Conservation (phyloP, 345 rosid species). For the Murraya paniculata region DNA sequence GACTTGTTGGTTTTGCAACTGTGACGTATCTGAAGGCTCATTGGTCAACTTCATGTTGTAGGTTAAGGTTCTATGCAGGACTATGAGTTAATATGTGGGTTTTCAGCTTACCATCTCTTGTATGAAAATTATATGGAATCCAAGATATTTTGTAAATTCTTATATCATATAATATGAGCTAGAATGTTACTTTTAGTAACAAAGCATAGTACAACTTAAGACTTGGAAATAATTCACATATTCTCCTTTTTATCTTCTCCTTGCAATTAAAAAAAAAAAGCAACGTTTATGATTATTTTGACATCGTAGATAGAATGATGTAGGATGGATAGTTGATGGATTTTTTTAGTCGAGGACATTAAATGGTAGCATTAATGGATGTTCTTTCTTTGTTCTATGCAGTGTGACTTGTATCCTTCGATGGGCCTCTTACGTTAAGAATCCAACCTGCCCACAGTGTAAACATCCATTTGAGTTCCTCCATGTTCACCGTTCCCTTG, state of each 20-base stretch:
- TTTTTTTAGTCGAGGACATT: neutral
- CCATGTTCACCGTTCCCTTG: slow-evolving; percentile 75
- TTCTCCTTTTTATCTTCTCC: neutral
- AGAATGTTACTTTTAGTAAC: neutral
- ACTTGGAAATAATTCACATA: neutral
- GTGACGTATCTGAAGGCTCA: too few relatives aligned
- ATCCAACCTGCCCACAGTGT: slow-evolving; percentile 87
- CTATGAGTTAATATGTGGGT: neutral
- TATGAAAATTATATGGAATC: neutral
- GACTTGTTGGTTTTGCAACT: too few relatives aligned
- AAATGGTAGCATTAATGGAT: neutral
- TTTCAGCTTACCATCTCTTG: neutral
- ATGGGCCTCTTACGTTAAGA: slow-evolving; percentile 76
- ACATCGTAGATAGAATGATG: neutral
- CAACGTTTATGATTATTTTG: neutral
- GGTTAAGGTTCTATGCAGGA: neutral
- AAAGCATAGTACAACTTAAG: neutral
- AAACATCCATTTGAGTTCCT: slow-evolving; percentile 86
- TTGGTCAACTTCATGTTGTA: too few relatives aligned
- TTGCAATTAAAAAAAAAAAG: too few relatives aligned
- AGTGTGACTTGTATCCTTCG: slow-evolving; percentile 89
- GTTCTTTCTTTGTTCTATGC: slow-evolving; percentile 24
- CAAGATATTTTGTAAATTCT: neutral
- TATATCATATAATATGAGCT: neutral
- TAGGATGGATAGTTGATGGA: neutral